Conservation (phyloP, 768 basidiomycete species). For the Gloeopeniophorella convolvens region DNA sequence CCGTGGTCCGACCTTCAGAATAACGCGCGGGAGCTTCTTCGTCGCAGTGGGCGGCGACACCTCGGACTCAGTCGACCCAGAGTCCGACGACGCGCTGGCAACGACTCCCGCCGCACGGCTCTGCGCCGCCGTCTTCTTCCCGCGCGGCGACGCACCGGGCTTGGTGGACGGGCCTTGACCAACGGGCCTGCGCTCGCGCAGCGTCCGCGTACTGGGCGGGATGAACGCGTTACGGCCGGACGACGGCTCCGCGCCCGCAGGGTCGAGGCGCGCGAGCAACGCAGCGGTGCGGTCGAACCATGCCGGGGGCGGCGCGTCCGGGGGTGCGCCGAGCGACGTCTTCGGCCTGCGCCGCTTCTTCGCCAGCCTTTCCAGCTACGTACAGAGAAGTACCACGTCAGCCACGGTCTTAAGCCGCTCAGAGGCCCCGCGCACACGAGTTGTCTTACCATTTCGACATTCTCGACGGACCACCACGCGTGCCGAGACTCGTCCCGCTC, state of each 20-base stretch:
- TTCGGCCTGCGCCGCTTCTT: slow-evolving; percentile 14
- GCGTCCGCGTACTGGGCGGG: slow-evolving; percentile 15
- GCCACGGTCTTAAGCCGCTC: background rate
- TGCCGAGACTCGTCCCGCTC: background rate
- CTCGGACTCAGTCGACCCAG: slow-evolving; percentile 5
- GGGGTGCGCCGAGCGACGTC: background rate
- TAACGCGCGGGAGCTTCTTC: slow-evolving; percentile 20
- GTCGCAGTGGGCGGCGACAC: background rate
- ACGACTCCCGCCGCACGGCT: background rate
- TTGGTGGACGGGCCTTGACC: background rate
- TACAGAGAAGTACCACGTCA: background rate
- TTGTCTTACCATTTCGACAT: slow-evolving; percentile 11
- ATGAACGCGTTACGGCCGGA: slow-evolving; percentile 4
- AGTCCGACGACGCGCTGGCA: background rate
- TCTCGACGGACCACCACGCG: slow-evolving; percentile 28
- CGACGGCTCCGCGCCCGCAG: background rate
- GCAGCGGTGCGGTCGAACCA: slow-evolving; percentile 19
- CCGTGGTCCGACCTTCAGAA: slow-evolving; percentile 18
- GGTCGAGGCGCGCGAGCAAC: slow-evolving; percentile 13
- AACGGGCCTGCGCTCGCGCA: slow-evolving; percentile 11
- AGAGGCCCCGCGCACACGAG: too few relatives aligned
- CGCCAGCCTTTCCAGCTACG: slow-evolving; percentile 14
- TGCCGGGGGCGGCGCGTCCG: background rate
- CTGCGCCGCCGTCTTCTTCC: slow-evolving; percentile 1
- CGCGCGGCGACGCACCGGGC: slow-evolving; percentile 1